Base-by-base conservation (phyloP, 208 protist species). In the Crithidia brevicula region DNA sequence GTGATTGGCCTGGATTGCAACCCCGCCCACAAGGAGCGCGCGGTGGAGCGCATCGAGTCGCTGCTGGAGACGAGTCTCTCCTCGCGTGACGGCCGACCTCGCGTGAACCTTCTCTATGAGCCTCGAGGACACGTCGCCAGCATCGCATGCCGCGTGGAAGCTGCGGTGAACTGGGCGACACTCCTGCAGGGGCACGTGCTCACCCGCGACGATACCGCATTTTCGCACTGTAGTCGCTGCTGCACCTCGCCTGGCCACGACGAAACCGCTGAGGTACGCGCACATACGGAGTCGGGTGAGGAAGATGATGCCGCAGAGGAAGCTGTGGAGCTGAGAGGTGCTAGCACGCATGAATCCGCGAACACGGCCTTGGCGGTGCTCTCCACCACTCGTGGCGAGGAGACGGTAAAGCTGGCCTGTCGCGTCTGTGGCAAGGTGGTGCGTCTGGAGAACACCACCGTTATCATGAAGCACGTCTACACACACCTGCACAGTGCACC, bases 1-100 rank as follows among this genome's bases (percentile, higher is more conserved):
- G 85, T 95, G 7, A 46, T 97, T 25, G 92, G 92, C 23, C 76
- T 97, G 23, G 92, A 97, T 77, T 97, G 92, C 74, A 97, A 97
- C 52, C 89, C 92, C 2, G 46, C 71, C 5, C 92, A 97, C 75
- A 87, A 92, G 72, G 89, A 95, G 54, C 64, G 79, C 16, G 82
- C 79, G 6, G 61, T 83, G 13, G 85, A 86, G 45, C 82, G 88
- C 1, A 65, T 89, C 18, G 85, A 93, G 50, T 74, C 64, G 40
- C 53, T 94, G 6, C 25, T 93, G 53, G 81, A 94, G 36, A 59
- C 59, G 11, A 74, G 78, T 20, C 63, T 92, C 20, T 51, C 67
- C 33, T 53, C 81, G 6, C 53, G 83, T n/a, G 40, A 67, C 36
- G 58, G 57, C 34, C 34, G 47, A n/a, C 20, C 61, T 42, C 68